Conservation (phyloP, 1,139 yeast species). For the Saccharomycopsis hybrid region DNA sequence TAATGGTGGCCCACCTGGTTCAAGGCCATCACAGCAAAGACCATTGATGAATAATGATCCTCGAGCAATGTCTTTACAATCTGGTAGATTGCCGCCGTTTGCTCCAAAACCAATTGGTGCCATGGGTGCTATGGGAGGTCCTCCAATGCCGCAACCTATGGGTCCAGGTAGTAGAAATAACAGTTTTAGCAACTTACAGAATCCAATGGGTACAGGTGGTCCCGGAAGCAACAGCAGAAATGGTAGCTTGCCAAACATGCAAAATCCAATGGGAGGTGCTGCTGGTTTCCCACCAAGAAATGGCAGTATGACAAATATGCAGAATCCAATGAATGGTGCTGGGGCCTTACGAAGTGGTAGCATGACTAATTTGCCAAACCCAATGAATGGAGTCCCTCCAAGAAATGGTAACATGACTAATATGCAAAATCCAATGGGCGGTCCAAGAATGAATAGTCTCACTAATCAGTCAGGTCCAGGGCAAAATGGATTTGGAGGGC, state of each 20-base stretch:
- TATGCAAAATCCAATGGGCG: background rate
- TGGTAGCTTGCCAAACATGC: conserved; percentile 12
- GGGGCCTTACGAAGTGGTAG: conserved; percentile 1
- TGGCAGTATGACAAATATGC: conserved; percentile 15
- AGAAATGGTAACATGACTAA: conserved; percentile 7
- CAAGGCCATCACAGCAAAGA: conserved; percentile 14
- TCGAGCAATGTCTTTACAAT: conserved; percentile 26
- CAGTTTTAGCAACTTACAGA: conserved; percentile 10
- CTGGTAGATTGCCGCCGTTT: conserved; percentile 20
- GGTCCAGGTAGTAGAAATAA: conserved; percentile 12
- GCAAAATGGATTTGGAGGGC: background rate
- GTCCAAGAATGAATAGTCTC: background rate
- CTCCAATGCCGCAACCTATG: background rate
- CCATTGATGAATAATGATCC: conserved; percentile 22
- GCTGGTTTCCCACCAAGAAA: conserved; percentile 5
- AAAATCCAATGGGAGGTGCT: conserved; percentile 12
- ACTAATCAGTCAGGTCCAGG: conserved; percentile 3
- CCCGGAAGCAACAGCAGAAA: conserved; percentile 2
- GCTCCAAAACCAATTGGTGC: conserved; percentile 14
- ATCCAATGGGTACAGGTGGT: conserved; percentile 8
- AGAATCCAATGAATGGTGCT: conserved; percentile 14
- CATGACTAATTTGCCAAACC: conserved; percentile 10
- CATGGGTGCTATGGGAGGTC: conserved; percentile 7
- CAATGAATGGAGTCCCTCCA: conserved; percentile 7
- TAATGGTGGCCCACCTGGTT: conserved; percentile 12